Conservation (phyloP, 768 basidiomycete genomes). For the Pleurotus cornucopiae region DNA sequence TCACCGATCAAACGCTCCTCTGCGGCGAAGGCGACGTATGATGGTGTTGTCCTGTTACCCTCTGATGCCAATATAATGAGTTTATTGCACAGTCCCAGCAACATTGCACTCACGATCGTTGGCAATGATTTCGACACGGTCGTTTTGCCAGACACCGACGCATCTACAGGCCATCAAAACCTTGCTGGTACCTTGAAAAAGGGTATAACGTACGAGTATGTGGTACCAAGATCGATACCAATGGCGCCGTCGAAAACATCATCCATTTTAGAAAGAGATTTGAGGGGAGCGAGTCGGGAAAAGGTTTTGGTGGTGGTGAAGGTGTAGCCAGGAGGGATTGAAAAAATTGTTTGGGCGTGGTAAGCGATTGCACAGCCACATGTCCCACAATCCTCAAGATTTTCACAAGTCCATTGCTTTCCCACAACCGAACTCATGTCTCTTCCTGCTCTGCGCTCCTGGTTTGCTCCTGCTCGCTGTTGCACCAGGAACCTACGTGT, state of each 20-base stretch:
- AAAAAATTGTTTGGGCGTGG: slow-evolving; percentile 51
- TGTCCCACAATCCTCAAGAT: slow-evolving; percentile 12
- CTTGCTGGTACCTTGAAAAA: slow-evolving; percentile 8
- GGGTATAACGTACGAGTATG: slow-evolving; percentile 69
- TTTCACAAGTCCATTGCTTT: slow-evolving; percentile 28
- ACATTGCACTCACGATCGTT: slow-evolving; percentile 51
- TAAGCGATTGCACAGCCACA: slow-evolving; percentile 54
- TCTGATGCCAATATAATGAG: slow-evolving; percentile 21
- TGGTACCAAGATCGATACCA: slow-evolving; percentile 90
- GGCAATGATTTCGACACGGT: slow-evolving; percentile 98
- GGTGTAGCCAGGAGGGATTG: slow-evolving; percentile 20
- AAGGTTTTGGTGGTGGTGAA: slow-evolving; percentile 32
- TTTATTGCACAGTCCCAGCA: not conserved
- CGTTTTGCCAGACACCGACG: slow-evolving; percentile 99
- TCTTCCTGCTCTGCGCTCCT: slow-evolving; percentile 26
- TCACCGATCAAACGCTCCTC: slow-evolving; percentile 97
- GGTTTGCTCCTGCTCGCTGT: slow-evolving; percentile 30
- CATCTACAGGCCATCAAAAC: slow-evolving; percentile 50
- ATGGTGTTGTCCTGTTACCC: slow-evolving; percentile 93
- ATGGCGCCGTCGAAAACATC: slow-evolving; percentile 92
- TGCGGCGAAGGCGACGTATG: slow-evolving; percentile 93
- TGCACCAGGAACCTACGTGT: slow-evolving; percentile 18
- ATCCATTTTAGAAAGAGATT: slow-evolving; percentile 63
- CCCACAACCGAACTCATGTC: slow-evolving; percentile 16
- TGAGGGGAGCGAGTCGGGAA: slow-evolving; percentile 23